These are phyloP conservation scores for Trichoderma harzianum DNA, from an alignment of 2,329 filamentous ascomycete species.

Conservation along the genomic window DNA sequence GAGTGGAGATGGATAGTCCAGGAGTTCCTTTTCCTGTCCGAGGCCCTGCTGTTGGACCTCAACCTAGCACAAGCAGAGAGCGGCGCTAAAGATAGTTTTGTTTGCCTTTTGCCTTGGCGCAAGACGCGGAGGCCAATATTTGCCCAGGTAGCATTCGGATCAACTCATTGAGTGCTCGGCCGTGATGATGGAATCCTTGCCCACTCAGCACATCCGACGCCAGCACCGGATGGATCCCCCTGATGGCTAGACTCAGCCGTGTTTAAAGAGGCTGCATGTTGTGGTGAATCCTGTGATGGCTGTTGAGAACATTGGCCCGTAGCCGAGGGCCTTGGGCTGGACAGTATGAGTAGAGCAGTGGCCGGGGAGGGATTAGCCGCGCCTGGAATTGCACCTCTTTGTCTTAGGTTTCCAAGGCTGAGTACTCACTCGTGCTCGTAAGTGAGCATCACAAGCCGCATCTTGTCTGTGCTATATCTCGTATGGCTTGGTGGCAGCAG, in stretches of 20 bases:
- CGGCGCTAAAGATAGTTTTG: not conserved
- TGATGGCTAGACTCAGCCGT: not conserved
- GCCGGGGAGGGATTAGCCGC: not conserved
- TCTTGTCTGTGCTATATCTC: not conserved
- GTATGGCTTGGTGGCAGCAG: not conserved
- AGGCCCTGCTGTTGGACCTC: not conserved
- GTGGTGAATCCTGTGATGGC: not conserved
- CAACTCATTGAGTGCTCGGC: not conserved
- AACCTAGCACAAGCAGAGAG: not conserved
- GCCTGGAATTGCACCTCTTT: not conserved
- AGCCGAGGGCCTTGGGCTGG: not conserved
- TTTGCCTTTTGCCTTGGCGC: conserved; percentile 12
- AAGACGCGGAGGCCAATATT: conserved; percentile 5
- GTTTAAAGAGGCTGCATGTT: conserved; percentile 10
- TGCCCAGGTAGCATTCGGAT: conserved; percentile 6
- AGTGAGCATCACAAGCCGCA: not conserved
- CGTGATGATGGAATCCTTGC: not conserved
- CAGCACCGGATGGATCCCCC: not conserved
- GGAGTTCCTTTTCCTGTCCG: not conserved
- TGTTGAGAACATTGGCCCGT: not conserved
- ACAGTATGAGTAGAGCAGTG: not conserved
- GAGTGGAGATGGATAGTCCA: not conserved
- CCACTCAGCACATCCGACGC: not conserved
- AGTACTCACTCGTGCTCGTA: not conserved
- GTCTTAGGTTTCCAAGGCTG: not conserved